These are phyloP conservation scores for Magnusiomyces clavatus DNA, from an alignment of 1,139 yeast species.

Conservation along the genomic window DNA sequence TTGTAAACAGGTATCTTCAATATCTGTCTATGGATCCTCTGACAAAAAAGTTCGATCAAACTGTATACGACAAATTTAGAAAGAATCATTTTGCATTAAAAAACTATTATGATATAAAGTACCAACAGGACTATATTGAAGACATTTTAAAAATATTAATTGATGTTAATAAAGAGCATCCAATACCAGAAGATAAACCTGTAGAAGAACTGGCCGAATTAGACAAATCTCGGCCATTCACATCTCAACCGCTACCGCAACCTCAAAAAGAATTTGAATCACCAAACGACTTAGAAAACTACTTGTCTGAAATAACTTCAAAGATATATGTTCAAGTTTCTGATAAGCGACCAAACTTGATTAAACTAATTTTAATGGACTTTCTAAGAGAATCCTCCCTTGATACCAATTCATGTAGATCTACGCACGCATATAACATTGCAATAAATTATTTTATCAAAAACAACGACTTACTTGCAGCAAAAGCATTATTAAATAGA, in stretches of 20 bases:
- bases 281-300: constrained; percentile 11
- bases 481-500: constrained; percentile 37
- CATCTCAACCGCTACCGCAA: constrained; percentile 13
- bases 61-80: constrained; percentile 1
- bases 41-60: too few species aligned
- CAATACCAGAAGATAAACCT: constrained; percentile 5
- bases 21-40: too few species aligned
- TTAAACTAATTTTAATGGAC: constrained; percentile 27
- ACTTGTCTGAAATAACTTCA: constrained; percentile 13
- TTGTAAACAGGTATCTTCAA: too few species aligned
- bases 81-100: constrained; percentile 5
- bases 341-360: constrained; percentile 13
- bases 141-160: constrained; percentile 8
- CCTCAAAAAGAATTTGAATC: constrained; percentile 15
- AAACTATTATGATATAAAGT: constrained; percentile 12
- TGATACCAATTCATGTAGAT: constrained; percentile 30
- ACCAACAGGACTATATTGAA: constrained; percentile 5
- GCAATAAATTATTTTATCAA: constrained; percentile 37
- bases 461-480: constrained; percentile 36
- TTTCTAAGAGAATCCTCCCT: constrained; percentile 37
- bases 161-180: constrained; percentile 2
- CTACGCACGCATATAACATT: constrained; percentile 38
- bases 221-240: constrained; percentile 5
- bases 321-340: constrained; percentile 11
- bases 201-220: neutral